Evolutionary conservation across 148 eudicot genomes (phyloP), one percentile per base, ranked within the genome.

Genomic region (Simmondsia chinensis): DNA sequence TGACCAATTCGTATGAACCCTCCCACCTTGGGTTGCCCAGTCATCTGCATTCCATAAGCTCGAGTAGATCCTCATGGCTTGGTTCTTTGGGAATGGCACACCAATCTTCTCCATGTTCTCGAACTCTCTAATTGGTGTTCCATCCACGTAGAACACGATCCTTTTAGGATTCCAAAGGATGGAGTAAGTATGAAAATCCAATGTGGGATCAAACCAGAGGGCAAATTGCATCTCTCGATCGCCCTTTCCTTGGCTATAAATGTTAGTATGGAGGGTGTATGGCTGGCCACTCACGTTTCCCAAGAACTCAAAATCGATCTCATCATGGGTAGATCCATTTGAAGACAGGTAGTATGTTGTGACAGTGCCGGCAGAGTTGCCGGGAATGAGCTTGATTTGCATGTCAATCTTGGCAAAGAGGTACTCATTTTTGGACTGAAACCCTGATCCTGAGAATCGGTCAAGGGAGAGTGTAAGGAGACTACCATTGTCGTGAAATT

Each of bases 11-110:
- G 75, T 54, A 18, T 59, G 54, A 0, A 70, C 66, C 9, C 41
- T 55, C 0, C 75, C 75, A 2, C 75, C 75, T 59, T 70, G 66
- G 1, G 75, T 70, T 7, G 75, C 75, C 75, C 75, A 70, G 33
- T 64, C 70, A 29, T 70, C 75, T 0, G 75, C 75, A 27, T 70
- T 70, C 75, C 75, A 70, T 5, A 70, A 37, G 39, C 75, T 70
- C 1, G 75, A 70, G 41, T 25, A 64, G 15, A 70, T 64, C 53
- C 58, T 64, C 75, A 70, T 70, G 0, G 75, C 58, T 29, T 70
- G 61, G 5, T 34, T 38, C 7, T 70, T 70, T 10, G 70, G 70
- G 5, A 53, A 70, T 2, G 75, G 70, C 1, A 70, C 54, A 17
- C 70, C 75, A 14, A 44, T 17, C 5, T 9, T 13, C 40, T 69